phyloP scores from a whole-genome alignment of 1,284 basidiomycete genomes.

The Erythrobasidium hasegawianum region DNA sequence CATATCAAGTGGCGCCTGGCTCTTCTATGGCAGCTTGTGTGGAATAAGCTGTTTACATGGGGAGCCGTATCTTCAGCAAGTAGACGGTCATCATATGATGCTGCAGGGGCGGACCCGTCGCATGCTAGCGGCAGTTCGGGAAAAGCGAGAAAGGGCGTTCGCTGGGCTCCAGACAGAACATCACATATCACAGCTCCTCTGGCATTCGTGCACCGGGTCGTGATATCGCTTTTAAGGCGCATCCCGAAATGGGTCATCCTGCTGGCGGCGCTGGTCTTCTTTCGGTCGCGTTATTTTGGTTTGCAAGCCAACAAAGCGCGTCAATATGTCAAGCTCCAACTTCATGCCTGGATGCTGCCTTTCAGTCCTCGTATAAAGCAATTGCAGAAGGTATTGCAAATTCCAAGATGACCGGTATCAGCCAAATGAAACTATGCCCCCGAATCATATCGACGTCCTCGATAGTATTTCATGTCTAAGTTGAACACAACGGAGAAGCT shows the following conservation, averaged over 20 bases:
- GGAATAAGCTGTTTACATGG: slow-evolving; percentile 21
- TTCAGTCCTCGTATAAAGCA: too few species aligned
- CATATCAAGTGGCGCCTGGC: slow-evolving; percentile 26
- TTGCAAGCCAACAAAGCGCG: neutral
- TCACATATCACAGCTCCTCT: neutral
- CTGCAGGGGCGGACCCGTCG: neutral
- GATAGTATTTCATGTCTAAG: too few species aligned
- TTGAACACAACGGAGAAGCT: too few species aligned
- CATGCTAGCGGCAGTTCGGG: slow-evolving; percentile 3
- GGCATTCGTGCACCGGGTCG: neutral
- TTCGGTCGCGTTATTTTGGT: slow-evolving; percentile 18
- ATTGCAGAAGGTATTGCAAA: too few species aligned
- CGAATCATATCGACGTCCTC: too few species aligned
- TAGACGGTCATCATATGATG: neutral
- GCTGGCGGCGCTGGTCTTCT: slow-evolving; percentile 18
- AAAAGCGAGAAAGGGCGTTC: slow-evolving; percentile 24
- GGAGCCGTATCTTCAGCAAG: slow-evolving; percentile 24
- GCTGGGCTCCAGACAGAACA: slow-evolving; percentile 19
- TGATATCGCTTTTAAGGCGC: neutral
- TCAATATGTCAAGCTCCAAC: too few species aligned
- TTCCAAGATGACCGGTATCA: too few species aligned
- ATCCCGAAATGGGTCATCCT: slow-evolving; percentile 26
- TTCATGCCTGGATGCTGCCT: too few species aligned
- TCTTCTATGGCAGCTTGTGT: slow-evolving; percentile 8
- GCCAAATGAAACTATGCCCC: too few species aligned